Conservation (phyloP, 176 grass and related monocot genomes). For the Cenchrus purpureus region DNA sequence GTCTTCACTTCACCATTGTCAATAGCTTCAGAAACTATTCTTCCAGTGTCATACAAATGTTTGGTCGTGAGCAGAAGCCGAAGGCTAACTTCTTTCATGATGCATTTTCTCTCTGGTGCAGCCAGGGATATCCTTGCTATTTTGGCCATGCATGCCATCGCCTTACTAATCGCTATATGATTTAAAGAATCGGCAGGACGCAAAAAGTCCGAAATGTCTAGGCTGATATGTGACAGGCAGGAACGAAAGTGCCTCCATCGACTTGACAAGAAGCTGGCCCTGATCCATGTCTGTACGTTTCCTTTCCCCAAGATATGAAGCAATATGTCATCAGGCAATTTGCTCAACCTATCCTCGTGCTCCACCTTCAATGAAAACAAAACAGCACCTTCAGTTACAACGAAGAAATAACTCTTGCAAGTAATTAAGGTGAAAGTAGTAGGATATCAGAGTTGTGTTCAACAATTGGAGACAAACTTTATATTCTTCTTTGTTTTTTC, state of each 20-base stretch:
- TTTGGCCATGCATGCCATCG: neutral
- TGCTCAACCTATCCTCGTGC: neutral
- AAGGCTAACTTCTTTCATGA: neutral
- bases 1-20: neutral
- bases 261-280: neutral
- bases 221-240: neutral
- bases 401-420: too few species aligned
- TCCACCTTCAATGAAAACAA: neutral
- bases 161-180: neutral
- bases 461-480: too few species aligned
- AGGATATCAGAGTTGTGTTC: too few species aligned
- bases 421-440: too few species aligned
- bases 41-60: neutral
- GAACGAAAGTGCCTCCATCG: neutral
- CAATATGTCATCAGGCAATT: neutral
- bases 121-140: neutral
- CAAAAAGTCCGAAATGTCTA: neutral
- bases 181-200: accelerated
- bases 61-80: neutral
- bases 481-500: too few species aligned
- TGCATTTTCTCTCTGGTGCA: neutral
- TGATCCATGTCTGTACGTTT: neutral
- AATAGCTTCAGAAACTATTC: neutral
- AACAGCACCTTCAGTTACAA: too few species aligned
- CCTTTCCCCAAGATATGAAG: neutral